phyloP scores from a whole-genome alignment of 129 eudicot species.

The Artemisia argyi region DNA sequence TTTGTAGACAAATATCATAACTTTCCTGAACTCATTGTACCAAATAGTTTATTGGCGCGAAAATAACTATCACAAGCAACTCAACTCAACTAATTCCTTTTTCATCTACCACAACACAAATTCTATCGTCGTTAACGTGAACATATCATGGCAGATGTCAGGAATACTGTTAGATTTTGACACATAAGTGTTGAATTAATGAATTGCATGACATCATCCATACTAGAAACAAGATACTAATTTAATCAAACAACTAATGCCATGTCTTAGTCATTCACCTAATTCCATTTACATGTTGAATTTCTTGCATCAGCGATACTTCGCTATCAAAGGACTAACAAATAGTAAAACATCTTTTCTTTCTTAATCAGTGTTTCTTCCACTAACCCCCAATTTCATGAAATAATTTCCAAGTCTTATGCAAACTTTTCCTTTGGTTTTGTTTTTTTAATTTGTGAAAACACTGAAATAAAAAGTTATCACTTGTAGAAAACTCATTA shows the following conservation, averaged over 20 bases:
- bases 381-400: slow-evolving; percentile 10
- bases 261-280: slow-evolving; percentile 23
- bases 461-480: slow-evolving; percentile 4
- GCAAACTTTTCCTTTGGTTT: neutral
- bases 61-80: slow-evolving; percentile 17
- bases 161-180: slow-evolving; percentile 10
- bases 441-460: neutral
- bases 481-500: neutral
- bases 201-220: slow-evolving; percentile 27
- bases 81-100: neutral
- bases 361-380: slow-evolving; percentile 14
- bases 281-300: slow-evolving; percentile 17
- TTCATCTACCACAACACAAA: too few relatives aligned
- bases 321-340: slow-evolving; percentile 11
- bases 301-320: slow-evolving; percentile 14
- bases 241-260: neutral
- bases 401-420: slow-evolving; percentile 8
- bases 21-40: slow-evolving; percentile 1
- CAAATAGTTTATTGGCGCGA: slow-evolving; percentile 6
- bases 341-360: slow-evolving; percentile 8
- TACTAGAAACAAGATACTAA: neutral
- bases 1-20: neutral
- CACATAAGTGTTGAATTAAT: slow-evolving; percentile 8
- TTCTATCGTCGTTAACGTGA: neutral
- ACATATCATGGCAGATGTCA: slow-evolving; percentile 13